Percentiles rank a stretch among this genome's conserved stretches.
Conservation (phyloP, 345 rosid genomes). For the Gossypioides kirkii region DNA sequence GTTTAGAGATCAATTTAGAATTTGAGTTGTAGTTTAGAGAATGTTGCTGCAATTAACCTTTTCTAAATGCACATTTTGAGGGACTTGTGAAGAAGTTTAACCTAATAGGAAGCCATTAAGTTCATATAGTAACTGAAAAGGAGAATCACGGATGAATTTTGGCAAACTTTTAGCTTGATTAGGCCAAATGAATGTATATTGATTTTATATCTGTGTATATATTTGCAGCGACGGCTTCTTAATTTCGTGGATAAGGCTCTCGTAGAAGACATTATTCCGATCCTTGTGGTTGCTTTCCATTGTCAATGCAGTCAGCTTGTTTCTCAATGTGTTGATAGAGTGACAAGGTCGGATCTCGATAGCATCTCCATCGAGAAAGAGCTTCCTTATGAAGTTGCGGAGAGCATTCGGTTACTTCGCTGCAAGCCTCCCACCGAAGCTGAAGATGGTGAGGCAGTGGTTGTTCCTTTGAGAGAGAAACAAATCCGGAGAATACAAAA, state of each 20-base stretch:
- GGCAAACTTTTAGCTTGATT: background rate
- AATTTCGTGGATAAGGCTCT: slow-evolving; percentile 71
- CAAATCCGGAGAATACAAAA: slow-evolving; percentile 68
- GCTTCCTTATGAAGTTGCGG: slow-evolving; percentile 64
- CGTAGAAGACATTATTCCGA: slow-evolving; percentile 75
- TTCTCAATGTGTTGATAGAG: slow-evolving; percentile 67
- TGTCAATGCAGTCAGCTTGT: slow-evolving; percentile 71
- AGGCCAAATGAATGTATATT: background rate
- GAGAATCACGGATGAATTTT: background rate
- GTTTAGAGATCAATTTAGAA: no score
- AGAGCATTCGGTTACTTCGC: slow-evolving; percentile 47
- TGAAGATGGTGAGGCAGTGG: slow-evolving; percentile 23
- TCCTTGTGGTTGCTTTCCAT: slow-evolving; percentile 75
- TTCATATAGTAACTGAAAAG: background rate
- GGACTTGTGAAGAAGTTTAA: background rate
- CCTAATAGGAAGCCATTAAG: background rate
- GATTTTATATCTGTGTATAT: background rate
- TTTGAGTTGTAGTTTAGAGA: no score
- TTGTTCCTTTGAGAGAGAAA: slow-evolving; percentile 46
- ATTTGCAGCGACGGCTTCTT: slow-evolving; percentile 67
- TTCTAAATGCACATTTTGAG: no score
- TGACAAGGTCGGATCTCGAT: slow-evolving; percentile 76
- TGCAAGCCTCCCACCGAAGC: slow-evolving; percentile 35
- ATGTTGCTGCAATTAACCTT: no score
- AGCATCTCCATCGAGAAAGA: slow-evolving; percentile 66